Conservation (phyloP, 2,329 filamentous ascomycete species). For the Venturia pyrina region DNA sequence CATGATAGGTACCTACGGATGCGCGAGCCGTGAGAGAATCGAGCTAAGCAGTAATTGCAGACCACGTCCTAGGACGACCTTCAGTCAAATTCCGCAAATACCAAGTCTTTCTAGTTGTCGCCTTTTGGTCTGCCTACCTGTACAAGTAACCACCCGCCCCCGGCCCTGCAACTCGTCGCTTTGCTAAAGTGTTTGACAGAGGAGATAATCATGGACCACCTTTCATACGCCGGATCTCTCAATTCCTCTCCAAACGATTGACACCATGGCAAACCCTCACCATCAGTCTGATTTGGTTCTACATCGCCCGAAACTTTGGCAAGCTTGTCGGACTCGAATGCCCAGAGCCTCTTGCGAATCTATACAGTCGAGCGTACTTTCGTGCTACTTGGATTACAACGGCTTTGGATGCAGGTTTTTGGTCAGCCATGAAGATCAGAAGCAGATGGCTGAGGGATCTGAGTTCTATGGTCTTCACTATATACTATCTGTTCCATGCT, state of each 20-base stretch:
- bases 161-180: not conserved
- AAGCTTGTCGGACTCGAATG: constrained; percentile 84
- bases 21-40: not conserved
- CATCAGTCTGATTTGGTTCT: constrained; percentile 81
- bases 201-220: constrained; percentile 86
- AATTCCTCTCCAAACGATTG: constrained; percentile 56
- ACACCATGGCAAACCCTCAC: constrained; percentile 87
- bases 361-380: constrained; percentile 89
- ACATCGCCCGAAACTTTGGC: constrained; percentile 85
- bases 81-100: constrained; percentile 86
- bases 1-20: not conserved
- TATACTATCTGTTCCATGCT: constrained; percentile 86
- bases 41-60: constrained; percentile 30
- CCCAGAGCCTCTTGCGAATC: constrained; percentile 85
- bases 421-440: constrained; percentile 92
- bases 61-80: constrained; percentile 85
- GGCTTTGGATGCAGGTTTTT: constrained; percentile 90
- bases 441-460: constrained; percentile 73
- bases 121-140: constrained; percentile 84
- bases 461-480: constrained; percentile 70
- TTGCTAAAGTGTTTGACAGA: constrained; percentile 37
- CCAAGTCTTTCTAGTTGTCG: constrained; percentile 82
- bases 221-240: constrained; percentile 58
- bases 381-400: constrained; percentile 95
- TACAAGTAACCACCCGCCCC: constrained; percentile 44